phyloP scores from a whole-genome alignment of 257 asterid genomes.

The Petunia axillaris region DNA sequence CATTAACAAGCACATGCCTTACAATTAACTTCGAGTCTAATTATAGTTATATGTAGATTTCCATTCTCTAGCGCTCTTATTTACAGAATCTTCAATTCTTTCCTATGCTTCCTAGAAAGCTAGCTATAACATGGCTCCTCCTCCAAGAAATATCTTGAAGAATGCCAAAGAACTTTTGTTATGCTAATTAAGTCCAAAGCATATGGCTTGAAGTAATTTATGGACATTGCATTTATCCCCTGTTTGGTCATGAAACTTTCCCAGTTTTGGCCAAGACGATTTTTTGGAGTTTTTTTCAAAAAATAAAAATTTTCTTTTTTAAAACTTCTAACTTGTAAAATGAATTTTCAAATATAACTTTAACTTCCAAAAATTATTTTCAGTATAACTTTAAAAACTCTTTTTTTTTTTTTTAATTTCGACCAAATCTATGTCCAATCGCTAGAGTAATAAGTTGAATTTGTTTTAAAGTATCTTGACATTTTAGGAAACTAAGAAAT shows the following conservation, averaged over 20 bases:
- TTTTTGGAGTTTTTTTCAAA: no score
- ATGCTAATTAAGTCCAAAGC: not conserved
- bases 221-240: not conserved
- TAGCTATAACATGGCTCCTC: not conserved
- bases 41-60: not conserved
- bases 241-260: no score
- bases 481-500: not conserved
- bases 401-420: no score
- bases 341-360: no score
- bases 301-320: no score
- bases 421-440: no score
- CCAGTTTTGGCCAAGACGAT: no score
- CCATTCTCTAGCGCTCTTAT: not conserved
- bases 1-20: constrained; percentile 43
- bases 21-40: not conserved
- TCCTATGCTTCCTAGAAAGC: not conserved
- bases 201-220: not conserved
- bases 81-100: not conserved
- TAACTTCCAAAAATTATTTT: no score
- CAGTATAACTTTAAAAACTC: no score
- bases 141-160: not conserved
- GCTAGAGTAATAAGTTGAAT: not conserved
- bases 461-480: no score
- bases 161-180: not conserved
- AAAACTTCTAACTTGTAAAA: no score